Evolutionary conservation across 495 filamentous ascomycete species (phyloP), one percentile per base, ranked within the genome.

Genomic region (Penicillium manginii): DNA sequence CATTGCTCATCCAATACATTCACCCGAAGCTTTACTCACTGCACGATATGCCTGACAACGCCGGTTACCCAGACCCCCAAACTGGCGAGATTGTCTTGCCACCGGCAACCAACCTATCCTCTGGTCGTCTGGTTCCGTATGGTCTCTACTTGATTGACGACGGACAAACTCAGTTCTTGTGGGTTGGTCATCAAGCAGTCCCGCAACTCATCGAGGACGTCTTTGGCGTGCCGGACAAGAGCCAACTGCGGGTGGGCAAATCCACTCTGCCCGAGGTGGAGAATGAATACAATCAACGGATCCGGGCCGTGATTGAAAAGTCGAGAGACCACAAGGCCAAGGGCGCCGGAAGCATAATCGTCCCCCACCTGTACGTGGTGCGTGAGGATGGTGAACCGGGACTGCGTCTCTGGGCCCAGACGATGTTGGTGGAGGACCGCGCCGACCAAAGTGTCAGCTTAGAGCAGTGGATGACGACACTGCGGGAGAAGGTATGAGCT

Each of bases 61-160:
- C 92, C 5, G 94, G 94, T 50, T 73, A 93, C 31, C 90, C 92
- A 1, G 90, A 98, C 67, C 83, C 87, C 26, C 80, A 88, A 60
- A 97, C 89, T 0, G 91, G 91, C 57, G 91, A 94, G 65, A 97
- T 93, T 56, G 78, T 89, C 21, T 85, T 98, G 11, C 94, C 94
- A 11, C 92, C 89, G 7, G 81, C 90, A 2, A 73, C 90, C 67
- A 98, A 97, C 72, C 81, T 98, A 60, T 92, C 92, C 15, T 94
- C 92, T 0, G 90, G 91, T 64, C 84, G 88, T 31, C 80, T 98
- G 45, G 90, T 92, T n/a, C 84, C 91, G 0, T 97, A 92, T 68
- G 94, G 94, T n/a, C 83, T 98, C 1, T 98, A 98, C 71, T 84
- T 98, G 53, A 96, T 98, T 66, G 96, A 98, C 67, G 94, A 98